Conservation (phyloP, 305 asterid genomes). For the Solanum aculeatissimum region DNA sequence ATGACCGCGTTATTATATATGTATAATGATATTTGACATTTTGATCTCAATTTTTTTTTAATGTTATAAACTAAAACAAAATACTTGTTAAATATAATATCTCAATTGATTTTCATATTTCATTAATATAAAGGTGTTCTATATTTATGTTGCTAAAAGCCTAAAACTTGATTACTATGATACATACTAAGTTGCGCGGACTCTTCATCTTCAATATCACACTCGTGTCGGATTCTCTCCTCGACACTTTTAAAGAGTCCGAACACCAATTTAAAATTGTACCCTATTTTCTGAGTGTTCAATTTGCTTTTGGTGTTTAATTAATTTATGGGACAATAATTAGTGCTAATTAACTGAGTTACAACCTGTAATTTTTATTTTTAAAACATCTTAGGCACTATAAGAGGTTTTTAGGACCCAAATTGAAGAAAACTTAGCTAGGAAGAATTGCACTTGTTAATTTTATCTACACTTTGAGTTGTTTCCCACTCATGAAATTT, state of each 20-base stretch:
- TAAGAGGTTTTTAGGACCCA: neutral
- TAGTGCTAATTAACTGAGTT: neutral
- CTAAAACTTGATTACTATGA: no score
- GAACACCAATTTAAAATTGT: neutral
- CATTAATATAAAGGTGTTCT: no score
- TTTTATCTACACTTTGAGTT: neutral
- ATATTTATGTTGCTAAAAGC: no score
- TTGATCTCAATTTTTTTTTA: no score
- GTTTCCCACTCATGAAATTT: neutral
- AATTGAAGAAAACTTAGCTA: neutral
- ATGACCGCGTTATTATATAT: no score
- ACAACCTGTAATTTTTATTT: neutral
- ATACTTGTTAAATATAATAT: no score
- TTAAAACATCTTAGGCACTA: neutral
- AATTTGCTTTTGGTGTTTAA: neutral
- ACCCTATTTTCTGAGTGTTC: neutral
- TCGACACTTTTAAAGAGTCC: no score
- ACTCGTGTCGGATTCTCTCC: no score
- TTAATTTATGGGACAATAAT: neutral
- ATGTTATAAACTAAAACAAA: no score
- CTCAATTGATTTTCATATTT: no score
- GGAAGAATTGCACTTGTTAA: neutral
- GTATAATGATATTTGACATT: no score
- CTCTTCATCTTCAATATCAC: neutral
- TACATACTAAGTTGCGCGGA: no score